These are phyloP conservation scores for Pseudocercospora crystallina DNA, from an alignment of 2,329 filamentous ascomycete genomes.

Conservation along the genomic window DNA sequence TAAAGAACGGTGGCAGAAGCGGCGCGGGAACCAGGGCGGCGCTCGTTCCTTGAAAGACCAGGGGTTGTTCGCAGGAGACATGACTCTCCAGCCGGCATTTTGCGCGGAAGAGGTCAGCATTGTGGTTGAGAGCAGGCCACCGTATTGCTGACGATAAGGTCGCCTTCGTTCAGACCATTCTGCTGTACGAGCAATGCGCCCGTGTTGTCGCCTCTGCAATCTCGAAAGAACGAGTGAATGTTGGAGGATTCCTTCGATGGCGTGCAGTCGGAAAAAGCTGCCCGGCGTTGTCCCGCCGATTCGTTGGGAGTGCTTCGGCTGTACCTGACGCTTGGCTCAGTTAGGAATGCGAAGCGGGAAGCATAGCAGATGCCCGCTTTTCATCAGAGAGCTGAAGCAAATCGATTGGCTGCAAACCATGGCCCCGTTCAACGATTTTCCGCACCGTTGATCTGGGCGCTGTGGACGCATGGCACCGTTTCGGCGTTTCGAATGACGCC, in stretches of 20 bases:
- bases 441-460: not conserved
- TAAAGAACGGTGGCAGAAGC: not conserved
- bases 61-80: no score
- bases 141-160: not conserved
- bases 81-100: no score
- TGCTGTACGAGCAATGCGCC: no score
- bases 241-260: no score
- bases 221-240: no score
- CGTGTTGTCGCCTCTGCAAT: no score
- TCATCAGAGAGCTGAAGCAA: no score
- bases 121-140: not conserved
- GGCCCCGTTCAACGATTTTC: no score
- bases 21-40: not conserved
- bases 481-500: slow-evolving; percentile 1
- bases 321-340: not conserved
- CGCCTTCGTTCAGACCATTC: no score
- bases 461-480: not conserved
- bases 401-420: no score
- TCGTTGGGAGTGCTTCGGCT: not conserved
- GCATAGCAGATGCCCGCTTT: not conserved
- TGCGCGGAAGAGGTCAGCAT: not conserved
- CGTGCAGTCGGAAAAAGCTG: no score
- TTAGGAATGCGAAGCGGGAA: not conserved
- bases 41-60: no score
- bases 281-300: not conserved